Conservation (phyloP, 306 rosid species). For the Styphnolobium japonicum region DNA sequence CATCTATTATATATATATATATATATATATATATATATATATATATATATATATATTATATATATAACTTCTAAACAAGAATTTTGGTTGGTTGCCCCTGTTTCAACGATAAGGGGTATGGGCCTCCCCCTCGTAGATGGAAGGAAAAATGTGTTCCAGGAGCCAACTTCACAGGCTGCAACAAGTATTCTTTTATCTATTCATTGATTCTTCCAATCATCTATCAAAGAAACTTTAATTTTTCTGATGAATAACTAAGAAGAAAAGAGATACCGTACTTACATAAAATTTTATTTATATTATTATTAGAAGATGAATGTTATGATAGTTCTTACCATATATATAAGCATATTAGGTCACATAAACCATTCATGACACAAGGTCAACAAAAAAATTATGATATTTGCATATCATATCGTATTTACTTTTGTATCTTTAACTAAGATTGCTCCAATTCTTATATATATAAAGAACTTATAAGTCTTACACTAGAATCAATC, state of each 20-base stretch:
- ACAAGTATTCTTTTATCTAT: slow-evolving; percentile 38
- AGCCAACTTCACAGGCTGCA: slow-evolving; percentile 63
- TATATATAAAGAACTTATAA: no score
- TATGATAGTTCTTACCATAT: no score
- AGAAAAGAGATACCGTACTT: neutral
- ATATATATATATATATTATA: no score
- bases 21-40: no score
- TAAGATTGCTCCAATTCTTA: no score
- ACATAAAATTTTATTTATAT: no score
- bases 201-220: neutral
- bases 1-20: neutral
- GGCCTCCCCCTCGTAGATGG: slow-evolving; percentile 65
- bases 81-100: slow-evolving; percentile 54
- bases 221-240: neutral
- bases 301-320: neutral
- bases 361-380: neutral
- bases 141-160: slow-evolving; percentile 59
- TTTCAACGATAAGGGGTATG: slow-evolving; percentile 59
- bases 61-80: slow-evolving; percentile 38
- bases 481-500: neutral
- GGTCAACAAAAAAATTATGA: neutral
- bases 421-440: no score
- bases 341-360: no score
- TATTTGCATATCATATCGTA: neutral
- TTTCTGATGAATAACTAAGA: neutral